Evolutionary conservation across 495 filamentous ascomycete species (phyloP), one percentile per base, ranked within the genome.

Genomic region (Acidomyces sp.): DNA sequence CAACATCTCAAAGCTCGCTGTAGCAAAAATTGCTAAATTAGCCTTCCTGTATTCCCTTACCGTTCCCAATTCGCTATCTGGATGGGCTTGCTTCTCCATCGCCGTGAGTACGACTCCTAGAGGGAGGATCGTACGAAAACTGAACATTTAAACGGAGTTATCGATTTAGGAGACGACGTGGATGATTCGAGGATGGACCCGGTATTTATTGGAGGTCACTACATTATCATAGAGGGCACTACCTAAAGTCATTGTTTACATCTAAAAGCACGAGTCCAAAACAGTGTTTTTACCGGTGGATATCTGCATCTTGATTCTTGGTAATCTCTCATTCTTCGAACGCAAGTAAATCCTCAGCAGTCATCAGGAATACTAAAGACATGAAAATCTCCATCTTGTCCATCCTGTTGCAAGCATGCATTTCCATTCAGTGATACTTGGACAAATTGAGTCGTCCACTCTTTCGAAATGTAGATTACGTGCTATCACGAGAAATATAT

Each of bases 371-470:
- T n/a, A n/a, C n/a, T n/a, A n/a, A n/a, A n/a, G n/a, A n/a, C n/a
- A n/a, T n/a, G n/a, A n/a, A n/a, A n/a, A n/a, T n/a, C n/a, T n/a
- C n/a, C n/a, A n/a, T n/a, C 33, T 55, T 55, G 49, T 55, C 53
- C 53, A 55, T 55, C 6, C 22, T 15, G 22, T 37, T 37, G 37
- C 37, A 30, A 6, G 53, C 53, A 30, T 44, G 45, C 9, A 11
- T 3, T 37, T 55, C 45, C 24, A 55, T 6, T 18, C 7, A 5
- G 6, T 10, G 34, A 20, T 25, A 39, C 7, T 44, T 37, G 78
- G 45, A 76, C 62, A 33, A 96, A 75, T 34, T 95, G 61, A 37
- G 77, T 67, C 15, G 77, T 85, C 12, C 90, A 85, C 61, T 93
- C 81, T 32, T 66, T 69, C 61, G n/a, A n/a, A n/a, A n/a, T n/a